Percentiles rank a stretch among this genome's conserved stretches.
Evolutionary conservation across 345 rosid genomes (phyloP).

Genomic region (Luvunga scandens): DNA sequence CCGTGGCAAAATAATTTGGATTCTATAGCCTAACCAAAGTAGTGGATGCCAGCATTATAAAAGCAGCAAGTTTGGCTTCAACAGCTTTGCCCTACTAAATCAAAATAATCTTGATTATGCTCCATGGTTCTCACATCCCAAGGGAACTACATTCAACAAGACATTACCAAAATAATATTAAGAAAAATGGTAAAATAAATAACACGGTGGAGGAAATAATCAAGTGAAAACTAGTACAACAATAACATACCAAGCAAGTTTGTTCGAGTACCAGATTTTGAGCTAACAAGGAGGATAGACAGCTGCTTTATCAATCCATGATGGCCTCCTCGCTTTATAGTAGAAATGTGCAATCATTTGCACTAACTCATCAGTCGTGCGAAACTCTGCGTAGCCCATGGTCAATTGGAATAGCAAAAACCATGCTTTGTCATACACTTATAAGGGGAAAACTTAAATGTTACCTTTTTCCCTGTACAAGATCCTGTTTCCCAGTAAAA

Average conservation of each 20-base stretch:
- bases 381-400: slow-evolving; percentile 51
- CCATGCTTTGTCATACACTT: neutral
- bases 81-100: neutral
- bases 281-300: slow-evolving; percentile 31
- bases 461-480: slow-evolving; percentile 82
- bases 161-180: neutral
- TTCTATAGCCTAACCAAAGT: neutral
- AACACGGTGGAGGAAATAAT: neutral
- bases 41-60: neutral
- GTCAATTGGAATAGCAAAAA: slow-evolving; percentile 9
- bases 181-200: neutral
- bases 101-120: neutral
- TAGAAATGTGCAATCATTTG: slow-evolving; percentile 92
- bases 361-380: slow-evolving; percentile 73
- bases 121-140: neutral
- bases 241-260: neutral
- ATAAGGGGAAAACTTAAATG: slow-evolving; percentile 1
- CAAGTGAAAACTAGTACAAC: neutral
- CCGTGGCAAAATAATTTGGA: neutral
- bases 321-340: slow-evolving; percentile 86
- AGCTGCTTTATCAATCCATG: slow-evolving; percentile 53
- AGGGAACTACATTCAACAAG: neutral
- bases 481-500: slow-evolving; percentile 68
- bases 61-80: neutral
- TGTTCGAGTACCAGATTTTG: neutral